Conservation (phyloP, 371 early-diverging fungal genomes). For the Lichtheimia ramosa region DNA sequence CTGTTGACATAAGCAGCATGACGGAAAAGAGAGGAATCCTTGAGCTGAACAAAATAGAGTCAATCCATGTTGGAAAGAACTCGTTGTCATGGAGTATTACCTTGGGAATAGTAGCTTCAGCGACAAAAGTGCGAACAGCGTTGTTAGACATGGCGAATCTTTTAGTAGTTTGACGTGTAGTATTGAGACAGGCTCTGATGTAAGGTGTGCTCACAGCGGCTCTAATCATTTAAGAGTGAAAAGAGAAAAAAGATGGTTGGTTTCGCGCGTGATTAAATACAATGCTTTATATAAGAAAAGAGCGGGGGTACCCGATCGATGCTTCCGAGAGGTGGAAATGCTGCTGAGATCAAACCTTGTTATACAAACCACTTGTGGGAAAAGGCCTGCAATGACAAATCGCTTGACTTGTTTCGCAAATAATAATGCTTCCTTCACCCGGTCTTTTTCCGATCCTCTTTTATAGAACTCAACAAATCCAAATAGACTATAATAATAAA, state of each 20-base stretch:
- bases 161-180: conserved; percentile 9
- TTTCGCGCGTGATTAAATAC: not conserved
- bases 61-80: not conserved
- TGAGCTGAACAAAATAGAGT: conserved; percentile 35
- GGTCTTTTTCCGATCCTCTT: too few species aligned
- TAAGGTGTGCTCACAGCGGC: conserved; percentile 22
- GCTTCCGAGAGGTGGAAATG: too few species aligned
- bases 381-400: too few species aligned
- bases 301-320: too few species aligned
- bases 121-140: conserved; percentile 16
- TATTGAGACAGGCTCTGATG: conserved; percentile 32
- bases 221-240: conserved; percentile 8
- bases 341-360: too few species aligned
- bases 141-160: conserved; percentile 9
- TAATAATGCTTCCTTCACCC: too few species aligned
- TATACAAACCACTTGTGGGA: too few species aligned
- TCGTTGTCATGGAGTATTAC: too few species aligned
- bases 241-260: not conserved
- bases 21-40: conserved; percentile 53
- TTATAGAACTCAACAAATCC: too few species aligned
- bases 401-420: too few species aligned
- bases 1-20: conserved; percentile 54
- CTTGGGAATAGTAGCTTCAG: conserved; percentile 31
- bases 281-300: too few species aligned
- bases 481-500: too few species aligned